Evolutionary conservation across 495 filamentous ascomycete genomes (phyloP).

Genomic region (Tuber borchii): DNA sequence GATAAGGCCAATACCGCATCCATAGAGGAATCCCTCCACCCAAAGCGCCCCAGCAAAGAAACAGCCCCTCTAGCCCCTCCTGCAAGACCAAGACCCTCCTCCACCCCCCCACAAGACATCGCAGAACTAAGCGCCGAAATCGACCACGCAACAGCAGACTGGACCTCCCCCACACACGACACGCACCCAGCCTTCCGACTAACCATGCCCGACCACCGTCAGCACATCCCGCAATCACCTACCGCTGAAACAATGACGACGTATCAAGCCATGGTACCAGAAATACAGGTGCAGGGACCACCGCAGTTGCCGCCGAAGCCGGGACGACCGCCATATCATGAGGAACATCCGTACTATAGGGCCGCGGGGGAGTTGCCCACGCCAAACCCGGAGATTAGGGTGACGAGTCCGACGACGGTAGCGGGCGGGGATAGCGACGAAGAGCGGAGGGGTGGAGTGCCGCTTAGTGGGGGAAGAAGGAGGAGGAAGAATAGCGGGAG

Average conservation of each 20-base stretch:
- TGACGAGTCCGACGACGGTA: constrained; percentile 41
- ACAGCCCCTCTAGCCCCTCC: neutral
- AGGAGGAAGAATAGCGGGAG: constrained; percentile 15
- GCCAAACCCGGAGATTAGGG: constrained; percentile 38
- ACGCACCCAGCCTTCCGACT: constrained; percentile 5
- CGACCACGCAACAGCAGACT: neutral
- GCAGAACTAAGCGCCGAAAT: constrained; percentile 1
- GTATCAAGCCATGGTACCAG: neutral
- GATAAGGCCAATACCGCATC: neutral
- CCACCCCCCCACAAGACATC: neutral
- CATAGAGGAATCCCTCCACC: neutral
- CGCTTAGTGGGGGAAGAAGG: constrained; percentile 7
- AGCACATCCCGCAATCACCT: neutral
- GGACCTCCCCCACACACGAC: neutral
- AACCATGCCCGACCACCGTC: constrained; percentile 23
- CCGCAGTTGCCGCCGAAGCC: constrained; percentile 10
- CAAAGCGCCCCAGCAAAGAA: neutral
- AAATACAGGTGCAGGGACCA: constrained; percentile 2
- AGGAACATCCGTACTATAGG: constrained; percentile 3
- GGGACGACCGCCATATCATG: constrained; percentile 21
- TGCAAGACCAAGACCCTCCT: neutral
- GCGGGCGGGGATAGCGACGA: constrained; percentile 38
- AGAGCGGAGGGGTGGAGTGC: constrained; percentile 13
- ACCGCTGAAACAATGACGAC: neutral
- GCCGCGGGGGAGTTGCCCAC: neutral